phyloP scores from a whole-genome alignment of 345 rosid genomes.

The Lepidium africanum region DNA sequence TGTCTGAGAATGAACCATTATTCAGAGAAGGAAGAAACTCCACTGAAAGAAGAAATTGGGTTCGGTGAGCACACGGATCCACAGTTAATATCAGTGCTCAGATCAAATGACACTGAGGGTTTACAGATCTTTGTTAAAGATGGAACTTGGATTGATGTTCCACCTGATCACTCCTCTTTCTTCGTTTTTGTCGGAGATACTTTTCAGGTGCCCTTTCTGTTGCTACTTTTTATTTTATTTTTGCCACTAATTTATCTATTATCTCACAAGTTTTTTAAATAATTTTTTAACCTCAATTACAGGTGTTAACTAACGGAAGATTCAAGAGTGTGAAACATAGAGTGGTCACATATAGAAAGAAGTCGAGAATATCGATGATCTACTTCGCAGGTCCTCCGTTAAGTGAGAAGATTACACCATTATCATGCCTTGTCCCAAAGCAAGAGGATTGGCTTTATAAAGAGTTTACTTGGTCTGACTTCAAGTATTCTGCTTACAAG shows the following conservation, averaged over 20 bases:
- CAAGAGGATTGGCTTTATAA: conserved; percentile 61
- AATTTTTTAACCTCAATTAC: too few relatives aligned
- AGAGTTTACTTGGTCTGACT: conserved; percentile 75
- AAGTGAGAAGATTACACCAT: conserved; percentile 49
- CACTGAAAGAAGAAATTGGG: conserved; percentile 34
- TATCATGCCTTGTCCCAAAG: conserved; percentile 37
- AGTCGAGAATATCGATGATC: conserved; percentile 74
- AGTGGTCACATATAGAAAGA: conserved; percentile 44
- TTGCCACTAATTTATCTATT: too few relatives aligned
- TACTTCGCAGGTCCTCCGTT: conserved; percentile 79
- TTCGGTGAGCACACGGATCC: conserved; percentile 93
- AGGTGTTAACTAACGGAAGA: conserved; percentile 87
- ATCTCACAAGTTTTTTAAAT: too few relatives aligned
- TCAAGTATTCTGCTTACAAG: conserved; percentile 56
- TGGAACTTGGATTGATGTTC: conserved; percentile 68
- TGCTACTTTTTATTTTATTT: background rate
- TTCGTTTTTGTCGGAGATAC: conserved; percentile 82
- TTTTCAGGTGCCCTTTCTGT: conserved; percentile 48
- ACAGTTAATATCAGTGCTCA: conserved; percentile 66
- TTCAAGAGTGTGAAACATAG: conserved; percentile 81
- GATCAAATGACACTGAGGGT: conserved; percentile 78
- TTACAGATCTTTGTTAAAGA: conserved; percentile 61
- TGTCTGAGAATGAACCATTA: conserved; percentile 82
- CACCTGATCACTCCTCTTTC: conserved; percentile 71
- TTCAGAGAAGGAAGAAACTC: conserved; percentile 37